Evolutionary conservation across 805 yeast genomes (phyloP).

Genomic region (Lipomyces yamadae): DNA sequence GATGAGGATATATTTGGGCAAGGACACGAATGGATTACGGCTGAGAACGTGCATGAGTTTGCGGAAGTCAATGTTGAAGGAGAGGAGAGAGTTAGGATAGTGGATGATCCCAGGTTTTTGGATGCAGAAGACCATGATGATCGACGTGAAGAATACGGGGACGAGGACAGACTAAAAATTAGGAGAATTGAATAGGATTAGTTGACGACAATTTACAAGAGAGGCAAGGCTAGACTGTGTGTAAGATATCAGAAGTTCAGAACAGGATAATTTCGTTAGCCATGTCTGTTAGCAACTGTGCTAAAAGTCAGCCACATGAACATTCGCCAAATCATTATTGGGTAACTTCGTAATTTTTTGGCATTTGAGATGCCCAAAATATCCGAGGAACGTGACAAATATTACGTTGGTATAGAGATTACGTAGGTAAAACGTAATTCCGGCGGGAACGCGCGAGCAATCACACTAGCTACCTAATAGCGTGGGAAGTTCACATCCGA

Average conservation of each 20-base stretch:
- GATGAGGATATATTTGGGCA: slow-evolving; percentile 19
- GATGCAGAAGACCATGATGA: slow-evolving; percentile 21
- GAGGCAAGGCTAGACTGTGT: background rate
- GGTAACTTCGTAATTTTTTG: no score
- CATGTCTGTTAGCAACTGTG: background rate
- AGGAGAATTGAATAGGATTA: slow-evolving; percentile 17
- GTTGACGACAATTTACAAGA: background rate
- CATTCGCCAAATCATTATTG: background rate
- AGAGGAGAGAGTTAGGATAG: slow-evolving; percentile 18
- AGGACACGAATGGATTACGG: slow-evolving; percentile 33
- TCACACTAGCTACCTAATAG: no score
- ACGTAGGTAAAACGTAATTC: background rate
- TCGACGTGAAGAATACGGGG: slow-evolving; percentile 4
- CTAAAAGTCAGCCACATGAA: background rate
- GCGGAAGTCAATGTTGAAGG: slow-evolving; percentile 23
- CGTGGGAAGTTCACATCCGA: background rate
- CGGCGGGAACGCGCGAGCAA: no score
- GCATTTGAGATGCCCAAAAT: no score
- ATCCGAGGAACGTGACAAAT: background rate
- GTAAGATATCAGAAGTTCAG: background rate
- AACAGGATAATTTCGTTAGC: background rate
- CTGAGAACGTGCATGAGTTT: slow-evolving; percentile 35
- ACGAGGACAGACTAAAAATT: slow-evolving; percentile 6
- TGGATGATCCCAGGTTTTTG: slow-evolving; percentile 9
- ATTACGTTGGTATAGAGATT: background rate